Conservation (phyloP, 768 basidiomycete genomes). For the Pleurotus tuoliensis region DNA sequence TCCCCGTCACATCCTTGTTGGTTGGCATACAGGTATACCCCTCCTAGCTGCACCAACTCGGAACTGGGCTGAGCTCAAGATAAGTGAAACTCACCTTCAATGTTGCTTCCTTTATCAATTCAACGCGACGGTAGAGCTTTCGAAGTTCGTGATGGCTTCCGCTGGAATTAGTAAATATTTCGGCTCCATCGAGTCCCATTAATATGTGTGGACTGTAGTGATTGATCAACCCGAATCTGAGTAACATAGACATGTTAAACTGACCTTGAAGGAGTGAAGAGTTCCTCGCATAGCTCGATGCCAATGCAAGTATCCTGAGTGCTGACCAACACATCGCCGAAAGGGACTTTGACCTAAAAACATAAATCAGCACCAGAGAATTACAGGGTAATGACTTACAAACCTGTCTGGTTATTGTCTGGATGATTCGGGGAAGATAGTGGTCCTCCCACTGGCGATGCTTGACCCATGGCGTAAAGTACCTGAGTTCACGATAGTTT, state of each 20-base stretch:
- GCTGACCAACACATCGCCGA: constrained; percentile 93
- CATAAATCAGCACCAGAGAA: neutral
- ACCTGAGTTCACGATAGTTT: constrained; percentile 86
- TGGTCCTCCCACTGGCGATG: constrained; percentile 89
- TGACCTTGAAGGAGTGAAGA: constrained; percentile 95
- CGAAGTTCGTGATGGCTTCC: constrained; percentile 98
- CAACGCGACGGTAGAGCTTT: constrained; percentile 88
- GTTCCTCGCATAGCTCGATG: constrained; percentile 94
- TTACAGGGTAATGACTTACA: neutral
- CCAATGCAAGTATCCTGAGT: constrained; percentile 96
- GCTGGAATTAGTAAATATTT: constrained; percentile 98
- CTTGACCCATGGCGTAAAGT: constrained; percentile 95
- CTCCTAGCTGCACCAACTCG: constrained; percentile 65
- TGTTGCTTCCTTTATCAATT: constrained; percentile 96
- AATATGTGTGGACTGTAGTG: constrained; percentile 81
- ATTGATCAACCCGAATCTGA: neutral
- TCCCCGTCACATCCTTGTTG: constrained; percentile 99
- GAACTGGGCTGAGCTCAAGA: neutral
- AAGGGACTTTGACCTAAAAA: constrained; percentile 78
- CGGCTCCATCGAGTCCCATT: constrained; percentile 98
- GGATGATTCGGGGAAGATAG: constrained; percentile 85
- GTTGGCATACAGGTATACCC: constrained; percentile 96
- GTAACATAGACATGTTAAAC: constrained; percentile 29
- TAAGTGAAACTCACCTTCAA: constrained; percentile 57
- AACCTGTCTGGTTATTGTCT: constrained; percentile 86